Percentiles rank a stretch among this genome's conserved stretches.
phyloP scores from a whole-genome alignment of 106 monocot genomes.

The Posidonia australis region DNA sequence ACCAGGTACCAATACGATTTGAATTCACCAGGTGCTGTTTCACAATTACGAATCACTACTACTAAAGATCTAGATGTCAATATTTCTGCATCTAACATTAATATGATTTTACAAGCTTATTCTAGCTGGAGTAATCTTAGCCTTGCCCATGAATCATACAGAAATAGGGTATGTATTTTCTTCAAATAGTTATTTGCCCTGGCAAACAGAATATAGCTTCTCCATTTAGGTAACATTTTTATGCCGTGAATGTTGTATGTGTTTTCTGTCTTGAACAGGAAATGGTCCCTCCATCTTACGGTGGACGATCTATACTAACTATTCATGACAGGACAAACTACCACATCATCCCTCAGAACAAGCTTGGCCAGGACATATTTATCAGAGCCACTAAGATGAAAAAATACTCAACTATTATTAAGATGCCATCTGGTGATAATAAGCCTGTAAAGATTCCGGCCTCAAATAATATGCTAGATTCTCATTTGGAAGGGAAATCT shows the following conservation, averaged over 20 bases:
- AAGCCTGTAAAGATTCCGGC: conserved; percentile 70
- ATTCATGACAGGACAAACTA: conserved; percentile 55
- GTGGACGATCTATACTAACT: conserved; percentile 45
- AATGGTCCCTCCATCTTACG: conserved; percentile 20
- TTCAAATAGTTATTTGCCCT: not conserved
- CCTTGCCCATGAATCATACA: conserved; percentile 34
- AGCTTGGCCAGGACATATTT: conserved; percentile 85
- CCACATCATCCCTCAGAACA: conserved; percentile 80
- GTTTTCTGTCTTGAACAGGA: conserved; percentile 36
- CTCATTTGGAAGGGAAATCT: conserved; percentile 43
- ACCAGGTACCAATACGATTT: conserved; percentile 88
- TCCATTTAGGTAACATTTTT: not conserved
- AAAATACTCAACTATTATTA: conserved; percentile 46
- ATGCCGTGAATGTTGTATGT: not conserved
- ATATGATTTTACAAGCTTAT: conserved; percentile 90
- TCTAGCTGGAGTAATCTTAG: conserved; percentile 88
- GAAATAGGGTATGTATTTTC: conserved; percentile 35
- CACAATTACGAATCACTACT: conserved; percentile 66
- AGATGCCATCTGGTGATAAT: conserved; percentile 79
- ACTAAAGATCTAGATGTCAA: conserved; percentile 69
- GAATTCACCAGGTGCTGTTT: conserved; percentile 52
- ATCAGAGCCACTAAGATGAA: conserved; percentile 43
- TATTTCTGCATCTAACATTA: conserved; percentile 72
- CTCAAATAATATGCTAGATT: conserved; percentile 62
- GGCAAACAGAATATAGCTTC: not conserved